Evolutionary conservation across 2,329 filamentous ascomycete species (phyloP), one percentile per base, ranked within the genome.

Genomic region (Gremmenia infestans): DNA sequence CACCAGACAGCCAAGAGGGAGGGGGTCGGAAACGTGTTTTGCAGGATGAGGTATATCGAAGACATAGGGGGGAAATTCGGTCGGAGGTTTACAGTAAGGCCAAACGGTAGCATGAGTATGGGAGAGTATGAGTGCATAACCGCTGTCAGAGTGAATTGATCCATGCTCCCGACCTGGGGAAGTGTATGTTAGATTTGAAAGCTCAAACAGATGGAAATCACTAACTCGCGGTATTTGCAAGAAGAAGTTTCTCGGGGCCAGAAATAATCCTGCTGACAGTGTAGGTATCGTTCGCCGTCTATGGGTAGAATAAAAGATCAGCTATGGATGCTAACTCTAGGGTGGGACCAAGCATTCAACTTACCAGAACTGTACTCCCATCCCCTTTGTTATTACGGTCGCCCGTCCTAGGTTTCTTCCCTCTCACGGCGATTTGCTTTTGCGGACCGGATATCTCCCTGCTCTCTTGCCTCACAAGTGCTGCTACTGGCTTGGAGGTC

Each of bases 281-380:
- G 70, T 94, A 97, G 61, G 89, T 89, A 69, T 86, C 85, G 67
- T 89, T 96, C 68, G 85, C 90, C 40, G 89, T 90, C 88, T 95
- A 58, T 7, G 47, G 39, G 54, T 32, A 17, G 52, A 9, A 35
- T 50, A 36, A 40, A 40, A 55, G 52, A 43, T 51, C 28, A 59
- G 55, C 47, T 39, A 46, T 28, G 28, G 45, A 15, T 46, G 19
- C 8, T 32, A 51, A 14, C 25, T 11, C 49, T 46, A 58, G 51
- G 15, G 7, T 35, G 15, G 45, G 49, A 43, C 5, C 12, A 14
- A 49, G 37, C 56, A 25, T 50, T n/a, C n/a, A 25, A 71, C 80
- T 54, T 74, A 89, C 86, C 72, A 90, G 70, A 64, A 87, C 76
- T 59, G 83, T 76, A 63, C 82, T 86, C 35, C 84, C 82, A 67